A percentile compares a stretch with the other conserved stretches of the same genome.
phyloP scores from a whole-genome alignment of 2,329 filamentous ascomycete species.

The Neurospora crassa region DNA sequence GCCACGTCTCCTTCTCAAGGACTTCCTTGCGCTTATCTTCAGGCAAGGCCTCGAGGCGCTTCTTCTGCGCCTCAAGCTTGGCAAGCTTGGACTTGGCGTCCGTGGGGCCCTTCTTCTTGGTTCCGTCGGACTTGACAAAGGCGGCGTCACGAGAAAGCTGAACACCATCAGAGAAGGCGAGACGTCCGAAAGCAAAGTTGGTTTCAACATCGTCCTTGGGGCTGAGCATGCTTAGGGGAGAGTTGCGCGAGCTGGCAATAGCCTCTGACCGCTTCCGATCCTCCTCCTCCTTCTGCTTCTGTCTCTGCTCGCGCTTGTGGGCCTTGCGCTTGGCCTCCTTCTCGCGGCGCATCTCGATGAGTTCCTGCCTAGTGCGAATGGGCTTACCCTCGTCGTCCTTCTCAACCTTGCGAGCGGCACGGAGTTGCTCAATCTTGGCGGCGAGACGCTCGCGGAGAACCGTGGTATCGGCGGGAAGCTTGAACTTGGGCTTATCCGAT shows the following conservation, averaged over 20 bases:
- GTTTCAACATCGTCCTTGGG: constrained; percentile 46
- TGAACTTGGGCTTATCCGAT: constrained; percentile 54
- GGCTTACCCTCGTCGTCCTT: constrained; percentile 65
- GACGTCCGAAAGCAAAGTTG: constrained; percentile 80
- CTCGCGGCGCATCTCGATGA: constrained; percentile 79
- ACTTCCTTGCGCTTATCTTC: constrained; percentile 76
- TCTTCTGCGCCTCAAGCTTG: constrained; percentile 77
- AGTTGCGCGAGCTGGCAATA: constrained; percentile 49
- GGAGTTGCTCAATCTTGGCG: constrained; percentile 74
- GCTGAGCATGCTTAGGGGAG: constrained; percentile 47
- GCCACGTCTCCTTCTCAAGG: constrained; percentile 88
- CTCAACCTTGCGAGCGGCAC: constrained; percentile 79
- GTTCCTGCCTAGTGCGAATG: constrained; percentile 77
- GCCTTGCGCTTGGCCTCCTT: constrained; percentile 82
- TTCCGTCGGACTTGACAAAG: constrained; percentile 36
- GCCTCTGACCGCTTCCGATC: constrained; percentile 55
- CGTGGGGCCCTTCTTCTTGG: constrained; percentile 69
- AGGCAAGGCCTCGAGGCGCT: constrained; percentile 65
- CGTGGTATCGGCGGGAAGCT: constrained; percentile 61
- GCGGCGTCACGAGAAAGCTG: constrained; percentile 66
- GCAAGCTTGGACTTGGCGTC: constrained; percentile 82
- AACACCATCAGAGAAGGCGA: constrained; percentile 83
- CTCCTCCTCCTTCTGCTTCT: constrained; percentile 71
- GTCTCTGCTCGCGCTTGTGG: constrained; percentile 78
- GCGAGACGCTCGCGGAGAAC: constrained; percentile 70